Evolutionary conservation across 202 grass and related monocot genomes (phyloP).

Genomic region (Panicum virgatum): DNA sequence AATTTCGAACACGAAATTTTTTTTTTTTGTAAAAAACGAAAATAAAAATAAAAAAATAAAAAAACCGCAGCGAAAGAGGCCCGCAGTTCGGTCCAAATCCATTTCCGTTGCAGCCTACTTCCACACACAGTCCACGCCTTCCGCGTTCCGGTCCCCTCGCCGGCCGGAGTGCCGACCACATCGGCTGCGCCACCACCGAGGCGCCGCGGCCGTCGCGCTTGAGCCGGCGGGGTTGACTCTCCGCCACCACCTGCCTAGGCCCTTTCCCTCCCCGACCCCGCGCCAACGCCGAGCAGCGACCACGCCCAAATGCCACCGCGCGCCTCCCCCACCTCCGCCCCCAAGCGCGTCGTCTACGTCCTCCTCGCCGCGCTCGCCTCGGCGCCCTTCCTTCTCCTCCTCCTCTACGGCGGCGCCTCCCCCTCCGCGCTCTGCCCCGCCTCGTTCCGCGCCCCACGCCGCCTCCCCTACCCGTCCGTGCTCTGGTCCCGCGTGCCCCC

Average conservation of each 20-base stretch:
- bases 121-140: background rate
- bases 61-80: no score
- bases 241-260: background rate
- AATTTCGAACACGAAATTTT: no score
- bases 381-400: slow-evolving; percentile 50
- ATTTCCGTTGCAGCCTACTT: background rate
- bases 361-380: slow-evolving; percentile 55
- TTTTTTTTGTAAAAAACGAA: no score
- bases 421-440: slow-evolving; percentile 40
- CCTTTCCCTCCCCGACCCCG: background rate
- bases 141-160: background rate
- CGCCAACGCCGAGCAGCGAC: no score
- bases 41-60: no score
- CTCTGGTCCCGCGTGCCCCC: slow-evolving; percentile 58
- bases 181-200: background rate
- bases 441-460: background rate
- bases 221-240: slow-evolving; percentile 24
- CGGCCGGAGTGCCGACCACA: slow-evolving; percentile 1
- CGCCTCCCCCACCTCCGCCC: no score
- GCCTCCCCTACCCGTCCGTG: slow-evolving; percentile 57
- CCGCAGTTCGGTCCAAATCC: background rate
- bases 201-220: background rate
- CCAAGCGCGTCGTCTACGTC: slow-evolving; percentile 46
- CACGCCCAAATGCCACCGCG: slow-evolving; percentile 40
- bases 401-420: slow-evolving; percentile 31